phyloP scores from a whole-genome alignment of 83 land plant genomes.

The Thuja plicata region DNA sequence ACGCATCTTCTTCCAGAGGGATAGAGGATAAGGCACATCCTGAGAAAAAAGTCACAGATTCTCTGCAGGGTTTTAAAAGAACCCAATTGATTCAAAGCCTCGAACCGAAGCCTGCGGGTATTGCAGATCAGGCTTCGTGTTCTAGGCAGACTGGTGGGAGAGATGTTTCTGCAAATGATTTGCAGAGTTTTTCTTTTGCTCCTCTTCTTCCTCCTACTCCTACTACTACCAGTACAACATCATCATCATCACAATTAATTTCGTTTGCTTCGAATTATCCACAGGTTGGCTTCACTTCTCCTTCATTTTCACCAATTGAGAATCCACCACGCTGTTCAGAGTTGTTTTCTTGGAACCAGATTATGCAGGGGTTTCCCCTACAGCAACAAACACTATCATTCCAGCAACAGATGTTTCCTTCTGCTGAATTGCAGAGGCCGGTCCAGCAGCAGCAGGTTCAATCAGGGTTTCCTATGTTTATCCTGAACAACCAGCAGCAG shows the following conservation, averaged over 20 bases:
- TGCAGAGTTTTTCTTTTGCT: not conserved
- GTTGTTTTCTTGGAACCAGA: conserved; percentile 1
- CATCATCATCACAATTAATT: conserved; percentile 1
- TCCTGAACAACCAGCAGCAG: conserved; percentile 18
- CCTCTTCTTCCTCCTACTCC: not conserved
- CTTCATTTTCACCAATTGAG: not conserved
- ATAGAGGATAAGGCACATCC: not conserved
- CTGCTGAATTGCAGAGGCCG: conserved; percentile 9
- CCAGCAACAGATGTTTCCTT: conserved; percentile 5
- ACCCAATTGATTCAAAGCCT: not conserved
- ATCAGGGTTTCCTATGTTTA: conserved; percentile 13
- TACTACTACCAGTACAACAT: not conserved
- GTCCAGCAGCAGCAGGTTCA: conserved; percentile 11
- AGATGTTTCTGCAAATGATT: not conserved
- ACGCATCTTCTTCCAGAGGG: conserved; percentile 4
- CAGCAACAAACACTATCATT: not conserved
- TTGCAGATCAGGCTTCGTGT: not conserved
- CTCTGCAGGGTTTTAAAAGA: not conserved
- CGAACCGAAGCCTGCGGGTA: not conserved
- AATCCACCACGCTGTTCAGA: not conserved
- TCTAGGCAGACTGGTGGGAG: not conserved
- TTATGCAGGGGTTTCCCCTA: not conserved
- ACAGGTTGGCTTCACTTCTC: conserved; percentile 7
- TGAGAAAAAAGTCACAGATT: not conserved
- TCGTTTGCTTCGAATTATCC: not conserved